Evolutionary conservation across 75 land plant species (phyloP).

Genomic region (Larix kaempferi): DNA sequence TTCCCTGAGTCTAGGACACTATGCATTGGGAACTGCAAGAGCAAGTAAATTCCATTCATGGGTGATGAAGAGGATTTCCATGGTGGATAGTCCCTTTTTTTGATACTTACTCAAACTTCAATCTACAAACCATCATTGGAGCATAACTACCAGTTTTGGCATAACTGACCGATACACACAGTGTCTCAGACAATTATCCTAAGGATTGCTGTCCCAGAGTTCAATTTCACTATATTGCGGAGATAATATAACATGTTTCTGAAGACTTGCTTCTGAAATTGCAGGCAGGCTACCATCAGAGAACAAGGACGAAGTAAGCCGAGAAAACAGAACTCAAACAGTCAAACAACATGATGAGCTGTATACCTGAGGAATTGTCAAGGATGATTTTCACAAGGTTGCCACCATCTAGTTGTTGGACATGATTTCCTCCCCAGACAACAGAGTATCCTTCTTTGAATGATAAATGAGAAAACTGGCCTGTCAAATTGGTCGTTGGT

Average conservation of each 20-base stretch:
- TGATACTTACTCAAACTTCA: not conserved
- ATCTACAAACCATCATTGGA: not conserved
- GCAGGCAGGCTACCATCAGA: not conserved
- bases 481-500: constrained; percentile 17
- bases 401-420: constrained; percentile 25
- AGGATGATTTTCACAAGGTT: constrained; percentile 29
- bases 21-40: no score
- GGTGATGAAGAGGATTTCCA: not conserved
- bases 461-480: constrained; percentile 22
- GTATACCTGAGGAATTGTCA: constrained; percentile 45
- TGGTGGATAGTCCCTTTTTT: not conserved
- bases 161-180: not conserved
- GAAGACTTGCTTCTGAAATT: no score
- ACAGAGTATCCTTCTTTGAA: constrained; percentile 29
- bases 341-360: not conserved
- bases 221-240: no score
- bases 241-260: no score
- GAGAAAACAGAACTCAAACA: not conserved
- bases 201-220: no score
- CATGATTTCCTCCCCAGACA: constrained; percentile 33
- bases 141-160: not conserved
- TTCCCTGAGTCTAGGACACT: no score
- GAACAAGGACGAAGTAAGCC: not conserved
- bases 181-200: not conserved
- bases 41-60: not conserved